A percentile compares a stretch with the other conserved stretches of the same genome.
Evolutionary conservation across 768 basidiomycete genomes (phyloP).

Genomic region (Jaapia argillacea): DNA sequence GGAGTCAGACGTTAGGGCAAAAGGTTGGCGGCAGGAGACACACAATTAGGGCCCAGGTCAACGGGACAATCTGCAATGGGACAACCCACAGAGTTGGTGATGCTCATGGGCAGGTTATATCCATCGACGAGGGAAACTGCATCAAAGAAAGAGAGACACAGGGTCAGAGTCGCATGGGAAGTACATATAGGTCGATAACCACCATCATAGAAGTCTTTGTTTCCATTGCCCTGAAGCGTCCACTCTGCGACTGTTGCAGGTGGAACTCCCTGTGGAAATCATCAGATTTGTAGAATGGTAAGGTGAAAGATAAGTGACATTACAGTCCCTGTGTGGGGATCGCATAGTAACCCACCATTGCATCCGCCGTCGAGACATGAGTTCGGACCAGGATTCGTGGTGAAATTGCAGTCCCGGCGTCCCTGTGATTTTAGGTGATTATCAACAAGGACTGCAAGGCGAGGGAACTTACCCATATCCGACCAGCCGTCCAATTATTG

Average conservation of each 20-base stretch:
- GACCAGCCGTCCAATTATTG: conserved; percentile 18
- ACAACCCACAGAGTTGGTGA: conserved; percentile 22
- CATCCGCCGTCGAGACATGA: conserved; percentile 30
- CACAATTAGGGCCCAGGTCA: conserved; percentile 26
- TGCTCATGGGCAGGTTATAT: conserved; percentile 23
- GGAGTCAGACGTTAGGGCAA: not conserved
- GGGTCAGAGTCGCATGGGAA: not conserved
- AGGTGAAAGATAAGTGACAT: conserved; percentile 1
- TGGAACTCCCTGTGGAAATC: conserved; percentile 38
- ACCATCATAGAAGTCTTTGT: conserved; percentile 54
- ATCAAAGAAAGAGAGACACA: not conserved
- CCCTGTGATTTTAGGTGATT: conserved; percentile 12
- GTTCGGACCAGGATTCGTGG: conserved; percentile 19
- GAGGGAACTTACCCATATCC: conserved; percentile 14
- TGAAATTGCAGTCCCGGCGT: conserved; percentile 30
- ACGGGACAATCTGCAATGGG: conserved; percentile 24
- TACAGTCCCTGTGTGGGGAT: conserved; percentile 25
- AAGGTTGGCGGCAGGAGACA: not conserved
- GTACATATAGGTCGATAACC: conserved; percentile 3
- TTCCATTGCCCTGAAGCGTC: conserved; percentile 35
- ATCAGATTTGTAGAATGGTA: not conserved
- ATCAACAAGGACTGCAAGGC: not conserved
- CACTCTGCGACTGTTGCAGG: conserved; percentile 64
- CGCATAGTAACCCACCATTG: conserved; percentile 28
- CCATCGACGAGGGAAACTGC: conserved; percentile 23